Conservation (phyloP, 306 rosid species). For the Vigna mungo region DNA sequence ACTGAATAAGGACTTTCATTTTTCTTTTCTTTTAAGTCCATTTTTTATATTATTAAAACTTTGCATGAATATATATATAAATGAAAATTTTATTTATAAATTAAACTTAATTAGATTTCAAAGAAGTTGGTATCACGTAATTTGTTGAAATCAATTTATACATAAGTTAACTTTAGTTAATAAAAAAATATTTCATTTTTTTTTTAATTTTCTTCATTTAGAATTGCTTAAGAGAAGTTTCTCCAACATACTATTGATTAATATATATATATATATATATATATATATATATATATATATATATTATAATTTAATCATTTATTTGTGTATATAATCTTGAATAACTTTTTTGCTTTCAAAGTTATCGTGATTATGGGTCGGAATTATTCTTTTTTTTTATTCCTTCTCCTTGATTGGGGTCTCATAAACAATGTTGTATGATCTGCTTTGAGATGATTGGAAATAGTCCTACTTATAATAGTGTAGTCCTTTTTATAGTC, state of each 20-base stretch:
- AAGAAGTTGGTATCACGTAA: no score
- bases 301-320: neutral
- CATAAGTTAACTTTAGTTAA: no score
- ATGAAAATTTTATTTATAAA: no score
- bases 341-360: neutral
- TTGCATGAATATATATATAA: no score
- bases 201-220: no score
- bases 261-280: no score
- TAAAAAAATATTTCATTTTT: no score
- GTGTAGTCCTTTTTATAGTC: conserved; percentile 46
- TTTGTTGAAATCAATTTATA: no score
- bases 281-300: no score
- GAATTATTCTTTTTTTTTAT: conserved; percentile 45
- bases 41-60: neutral
- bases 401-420: conserved; percentile 54
- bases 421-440: conserved; percentile 68
- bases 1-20: neutral
- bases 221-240: no score
- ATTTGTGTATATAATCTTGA: neutral
- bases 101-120: no score
- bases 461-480: conserved; percentile 47
- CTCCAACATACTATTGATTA: no score
- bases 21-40: neutral
- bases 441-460: conserved; percentile 46
- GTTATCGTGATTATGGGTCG: conserved; percentile 59